phyloP scores from a whole-genome alignment of 2,329 filamentous ascomycete species.

The Xylariaceae sp. region DNA sequence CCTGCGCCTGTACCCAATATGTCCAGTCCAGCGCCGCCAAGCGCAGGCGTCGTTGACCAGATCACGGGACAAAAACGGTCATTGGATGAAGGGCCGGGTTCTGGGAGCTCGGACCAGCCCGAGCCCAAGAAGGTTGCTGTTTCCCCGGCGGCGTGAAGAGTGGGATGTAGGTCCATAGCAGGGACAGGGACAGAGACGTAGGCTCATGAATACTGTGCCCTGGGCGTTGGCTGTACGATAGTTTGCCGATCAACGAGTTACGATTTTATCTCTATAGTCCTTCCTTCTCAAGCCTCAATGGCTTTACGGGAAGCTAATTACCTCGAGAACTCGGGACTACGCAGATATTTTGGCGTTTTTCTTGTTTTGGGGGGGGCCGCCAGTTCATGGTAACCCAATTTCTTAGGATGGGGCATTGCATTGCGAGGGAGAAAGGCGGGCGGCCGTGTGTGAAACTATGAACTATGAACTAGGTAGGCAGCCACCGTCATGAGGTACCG shows the following conservation, averaged over 20 bases:
- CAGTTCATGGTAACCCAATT: too few relatives aligned
- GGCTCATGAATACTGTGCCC: neutral
- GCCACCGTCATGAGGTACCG: too few relatives aligned
- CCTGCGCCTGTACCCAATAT: constrained; percentile 13
- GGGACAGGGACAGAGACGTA: constrained; percentile 3
- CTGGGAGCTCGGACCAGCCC: constrained; percentile 29
- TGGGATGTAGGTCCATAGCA: neutral
- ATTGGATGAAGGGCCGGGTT: constrained; percentile 28
- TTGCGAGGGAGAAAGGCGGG: too few relatives aligned
- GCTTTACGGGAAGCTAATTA: too few relatives aligned
- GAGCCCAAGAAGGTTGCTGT: constrained; percentile 33
- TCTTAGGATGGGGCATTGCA: too few relatives aligned
- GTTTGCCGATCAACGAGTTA: neutral
- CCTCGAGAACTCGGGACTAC: too few relatives aligned
- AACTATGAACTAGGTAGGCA: too few relatives aligned
- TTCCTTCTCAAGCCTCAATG: too few relatives aligned
- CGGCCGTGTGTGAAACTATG: too few relatives aligned
- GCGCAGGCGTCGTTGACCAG: constrained; percentile 33
- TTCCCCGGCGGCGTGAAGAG: constrained; percentile 7
- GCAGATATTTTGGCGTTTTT: too few relatives aligned
- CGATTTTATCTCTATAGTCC: neutral
- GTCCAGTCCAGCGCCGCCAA: constrained; percentile 25
- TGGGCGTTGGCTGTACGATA: neutral
- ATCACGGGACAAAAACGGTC: constrained; percentile 29
- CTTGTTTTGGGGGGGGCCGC: too few relatives aligned